Base-by-base conservation (phyloP, 2,329 filamentous ascomycete species). In the Beauveria medogensis region DNA sequence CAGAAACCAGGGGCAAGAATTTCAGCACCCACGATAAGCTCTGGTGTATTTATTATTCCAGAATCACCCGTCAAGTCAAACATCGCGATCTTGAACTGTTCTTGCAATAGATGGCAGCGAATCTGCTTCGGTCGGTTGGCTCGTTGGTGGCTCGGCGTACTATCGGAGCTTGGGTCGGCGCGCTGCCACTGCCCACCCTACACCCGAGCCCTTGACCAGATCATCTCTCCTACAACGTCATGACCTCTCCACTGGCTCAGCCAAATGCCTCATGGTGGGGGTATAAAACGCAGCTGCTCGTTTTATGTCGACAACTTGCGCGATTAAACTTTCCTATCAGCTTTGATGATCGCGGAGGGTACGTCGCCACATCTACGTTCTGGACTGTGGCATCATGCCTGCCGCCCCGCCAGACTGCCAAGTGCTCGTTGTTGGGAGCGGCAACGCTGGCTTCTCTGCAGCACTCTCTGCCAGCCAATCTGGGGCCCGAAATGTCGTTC, bases 361-460 rank as follows among this genome's bases (percentile, higher is more conserved):
- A 26, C 18, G 18, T 43, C 14, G 30, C 34, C 18, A 41, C 16
- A 51, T 37, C 47, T 43, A 10, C 9, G 9, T 18, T 20, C 20
- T 24, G 14, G 20, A 24, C 14, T 9, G n/a, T 41, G 44, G 26
- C 47, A 60, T 34, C 51, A 60, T 60, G 58, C 4, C 22, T 5
- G 3, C 14, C 20, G 18, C 22, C 41, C 50, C 58, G 18, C 43
- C 41, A 22, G 20, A 10, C 1, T 61, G 60, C 24, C 74, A 79
- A 63, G 72, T 80, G 4, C 65, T 89, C 6, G 78, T 89, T 7
- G 74, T 86, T 37, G 86, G 86, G 22, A 78, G 80, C 56, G 86
- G 86, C 56, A 88, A 88, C 66, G 86, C 86, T 18, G 86, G 85
- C 16, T 83, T 87, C 70, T 78, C 75, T 12, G 80, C 85, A 3